These are phyloP conservation scores for Wallacemonas sp. DNA, from an alignment of 208 protist genomes.

Conservation along the genomic window DNA sequence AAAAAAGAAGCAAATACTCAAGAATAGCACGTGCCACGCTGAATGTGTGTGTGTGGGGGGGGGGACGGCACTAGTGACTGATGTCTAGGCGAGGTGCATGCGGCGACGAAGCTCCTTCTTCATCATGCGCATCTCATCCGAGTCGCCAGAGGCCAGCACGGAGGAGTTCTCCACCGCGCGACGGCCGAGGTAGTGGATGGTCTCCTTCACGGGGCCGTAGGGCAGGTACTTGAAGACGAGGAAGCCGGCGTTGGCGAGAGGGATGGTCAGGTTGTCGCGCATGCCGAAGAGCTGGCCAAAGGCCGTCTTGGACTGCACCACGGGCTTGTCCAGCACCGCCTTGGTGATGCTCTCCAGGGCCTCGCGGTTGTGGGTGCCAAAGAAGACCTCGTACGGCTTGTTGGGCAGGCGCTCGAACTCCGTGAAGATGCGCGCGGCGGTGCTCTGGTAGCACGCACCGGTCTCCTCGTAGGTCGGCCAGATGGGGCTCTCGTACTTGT, in stretches of 20 bases:
- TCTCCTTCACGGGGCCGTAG: constrained; percentile 95
- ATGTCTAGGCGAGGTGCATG: constrained; percentile 25
- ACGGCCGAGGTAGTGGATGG: constrained; percentile 96
- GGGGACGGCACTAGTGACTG: no score
- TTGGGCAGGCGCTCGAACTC: constrained; percentile 52
- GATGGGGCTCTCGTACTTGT: constrained; percentile 89
- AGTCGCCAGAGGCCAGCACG: constrained; percentile 54
- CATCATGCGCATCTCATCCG: constrained; percentile 71
- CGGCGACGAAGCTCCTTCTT: constrained; percentile 78
- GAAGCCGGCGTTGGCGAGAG: constrained; percentile 86
- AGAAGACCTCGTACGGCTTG: constrained; percentile 71
- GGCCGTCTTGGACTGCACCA: constrained; percentile 41
- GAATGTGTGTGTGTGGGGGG: no score
- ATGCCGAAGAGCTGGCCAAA: constrained; percentile 97
- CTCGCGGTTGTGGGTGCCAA: constrained; percentile 94
- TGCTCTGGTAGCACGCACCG: constrained; percentile 86
- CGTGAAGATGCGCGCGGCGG: constrained; percentile 66
- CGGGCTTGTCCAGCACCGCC: constrained; percentile 55
- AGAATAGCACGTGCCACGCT: no score
- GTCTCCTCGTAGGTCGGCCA: constrained; percentile 93
- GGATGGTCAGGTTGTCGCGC: constrained; percentile 95
- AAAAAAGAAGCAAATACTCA: no score
- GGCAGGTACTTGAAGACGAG: constrained; percentile 95
- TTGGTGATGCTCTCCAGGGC: constrained; percentile 77
- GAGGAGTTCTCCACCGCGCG: constrained; percentile 95